Evolutionary conservation across 176 grass and related monocot genomes (phyloP).

Genomic region (Musa itinerans): DNA sequence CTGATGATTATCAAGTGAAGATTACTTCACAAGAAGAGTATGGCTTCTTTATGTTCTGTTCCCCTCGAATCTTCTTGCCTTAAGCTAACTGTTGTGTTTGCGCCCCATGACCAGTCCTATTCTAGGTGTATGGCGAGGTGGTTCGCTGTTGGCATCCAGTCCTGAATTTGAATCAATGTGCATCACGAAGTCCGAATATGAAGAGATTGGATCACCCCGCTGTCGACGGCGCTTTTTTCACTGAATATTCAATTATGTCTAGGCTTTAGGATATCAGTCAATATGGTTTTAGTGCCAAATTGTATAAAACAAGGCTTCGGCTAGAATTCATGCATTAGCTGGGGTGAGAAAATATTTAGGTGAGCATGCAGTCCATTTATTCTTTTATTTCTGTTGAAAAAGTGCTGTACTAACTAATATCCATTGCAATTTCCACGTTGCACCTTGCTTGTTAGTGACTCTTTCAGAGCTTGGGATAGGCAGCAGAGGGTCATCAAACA

Average conservation of each 20-base stretch:
- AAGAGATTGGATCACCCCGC: constrained; percentile 76
- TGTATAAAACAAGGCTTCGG: background rate
- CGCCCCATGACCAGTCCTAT: constrained; percentile 43
- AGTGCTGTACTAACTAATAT: background rate
- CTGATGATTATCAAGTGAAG: constrained; percentile 62
- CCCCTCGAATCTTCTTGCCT: background rate
- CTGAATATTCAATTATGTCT: constrained; percentile 22
- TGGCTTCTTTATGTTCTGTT: background rate
- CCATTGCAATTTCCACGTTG: background rate
- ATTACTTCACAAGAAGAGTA: constrained; percentile 86
- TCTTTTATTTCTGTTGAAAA: background rate
- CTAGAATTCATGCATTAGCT: background rate
- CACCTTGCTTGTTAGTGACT: background rate
- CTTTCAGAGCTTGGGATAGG: background rate
- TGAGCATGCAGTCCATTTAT: background rate
- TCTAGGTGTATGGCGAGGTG: constrained; percentile 81
- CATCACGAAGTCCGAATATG: constrained; percentile 70
- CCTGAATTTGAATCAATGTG: constrained; percentile 85
- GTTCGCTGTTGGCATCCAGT: constrained; percentile 66
- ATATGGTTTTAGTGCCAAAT: background rate
- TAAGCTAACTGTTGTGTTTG: background rate
- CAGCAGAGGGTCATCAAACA: background rate
- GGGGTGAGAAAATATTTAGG: background rate
- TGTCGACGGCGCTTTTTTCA: constrained; percentile 82
- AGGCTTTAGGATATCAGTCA: background rate